Base-by-base conservation (phyloP, 2,329 filamentous ascomycete species). In the Aspergillus sp. region DNA sequence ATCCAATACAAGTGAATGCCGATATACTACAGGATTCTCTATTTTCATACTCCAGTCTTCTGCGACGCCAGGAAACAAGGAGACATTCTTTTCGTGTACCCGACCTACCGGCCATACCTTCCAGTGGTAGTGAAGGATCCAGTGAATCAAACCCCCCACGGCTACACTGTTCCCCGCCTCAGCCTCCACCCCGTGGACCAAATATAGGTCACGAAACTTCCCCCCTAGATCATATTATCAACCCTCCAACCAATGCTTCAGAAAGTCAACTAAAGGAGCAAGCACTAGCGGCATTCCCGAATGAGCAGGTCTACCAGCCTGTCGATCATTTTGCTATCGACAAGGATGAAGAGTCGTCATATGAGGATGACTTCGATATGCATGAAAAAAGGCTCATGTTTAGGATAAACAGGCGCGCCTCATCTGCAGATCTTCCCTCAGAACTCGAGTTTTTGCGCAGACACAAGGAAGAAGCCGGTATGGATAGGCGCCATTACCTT, bases 361-460 rank as follows among this genome's bases (percentile, higher is more conserved):
- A 70, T 33, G 71, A 72, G 12, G 68, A 74, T 14, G 64, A 67
- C 17, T 33, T 48, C 25, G 17, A 19, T 14, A 17, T 49, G 31
- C 51, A 17, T 3, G 31, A 39, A 17, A n/a, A 21, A 9, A 17
- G 31, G 12, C 37, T 43, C 1, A 9, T 37, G 21, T 23, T 48
- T 19, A 47, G 27, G 27, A 35, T 23, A 41, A 77, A 74, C 49
- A 69, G 77, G 51, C 72, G 79, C 35, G 73, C 77, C 45, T 81
- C 79, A 2, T 75, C 75, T 21, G 71, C 71, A 21, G 78, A 81
- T 61, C 62, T 85, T 4, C 78, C 84, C 57, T 93, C 90, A 87
- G 91, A 91, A 70, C 82, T 95, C 68, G 84, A 87, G 66, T 88
- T 91, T 66, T 90, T 95, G 89, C 89, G 90, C 65, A 84, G 87